phyloP scores from a whole-genome alignment of 139 green algal genomes.

The Coelastrella sp. region DNA sequence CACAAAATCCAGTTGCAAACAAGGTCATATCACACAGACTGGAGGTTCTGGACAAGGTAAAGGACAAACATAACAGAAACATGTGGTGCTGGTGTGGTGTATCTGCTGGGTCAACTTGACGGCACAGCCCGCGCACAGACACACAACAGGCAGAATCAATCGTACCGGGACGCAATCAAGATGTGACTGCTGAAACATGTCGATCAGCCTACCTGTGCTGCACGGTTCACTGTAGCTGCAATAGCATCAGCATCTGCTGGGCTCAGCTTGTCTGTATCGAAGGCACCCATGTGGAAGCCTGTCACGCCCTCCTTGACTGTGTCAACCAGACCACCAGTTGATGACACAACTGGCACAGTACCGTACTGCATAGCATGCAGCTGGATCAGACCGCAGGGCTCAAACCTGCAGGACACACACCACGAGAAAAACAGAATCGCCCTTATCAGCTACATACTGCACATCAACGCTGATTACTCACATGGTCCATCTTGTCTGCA shows the following conservation, averaged over 20 bases:
- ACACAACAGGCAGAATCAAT: too few relatives aligned
- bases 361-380: constrained; percentile 84
- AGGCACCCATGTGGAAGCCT: constrained; percentile 96
- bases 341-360: constrained; percentile 95
- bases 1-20: too few relatives aligned
- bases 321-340: constrained; percentile 97
- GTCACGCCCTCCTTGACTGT: constrained; percentile 98
- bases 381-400: constrained; percentile 96
- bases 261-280: constrained; percentile 85
- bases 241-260: constrained; percentile 85
- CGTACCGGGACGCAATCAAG: too few relatives aligned
- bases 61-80: too few relatives aligned
- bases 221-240: constrained; percentile 71
- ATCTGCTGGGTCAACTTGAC: too few relatives aligned
- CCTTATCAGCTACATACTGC: neutral
- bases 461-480: too few relatives aligned
- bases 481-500: too few relatives aligned
- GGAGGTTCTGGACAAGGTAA: too few relatives aligned
- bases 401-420: constrained; percentile 71
- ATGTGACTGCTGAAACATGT: neutral
- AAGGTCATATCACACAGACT: too few relatives aligned
- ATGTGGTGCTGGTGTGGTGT: too few relatives aligned
- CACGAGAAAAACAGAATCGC: neutral
- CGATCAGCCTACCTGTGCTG: constrained; percentile 36
- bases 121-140: neutral